A percentile compares a stretch with the other conserved stretches of the same genome.
phyloP scores from a whole-genome alignment of 768 basidiomycete species.

The Kwoniella heveanensis region DNA sequence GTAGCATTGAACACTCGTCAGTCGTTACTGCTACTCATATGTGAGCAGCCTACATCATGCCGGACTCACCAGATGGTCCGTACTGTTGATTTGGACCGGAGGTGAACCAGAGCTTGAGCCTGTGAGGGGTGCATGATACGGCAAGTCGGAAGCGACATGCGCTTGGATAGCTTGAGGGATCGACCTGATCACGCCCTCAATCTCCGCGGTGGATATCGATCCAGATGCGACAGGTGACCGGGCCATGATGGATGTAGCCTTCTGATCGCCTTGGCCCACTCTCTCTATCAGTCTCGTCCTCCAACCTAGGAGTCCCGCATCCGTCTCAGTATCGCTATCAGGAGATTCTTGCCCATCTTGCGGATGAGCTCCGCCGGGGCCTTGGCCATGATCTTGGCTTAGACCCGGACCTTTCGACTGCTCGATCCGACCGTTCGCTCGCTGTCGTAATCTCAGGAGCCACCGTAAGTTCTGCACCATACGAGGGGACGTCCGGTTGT shows the following conservation, averaged over 20 bases:
- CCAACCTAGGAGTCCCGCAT: conserved; percentile 30
- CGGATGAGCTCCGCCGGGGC: no score
- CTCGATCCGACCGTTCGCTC: conserved; percentile 11
- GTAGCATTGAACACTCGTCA: no score
- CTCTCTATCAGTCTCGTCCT: conserved; percentile 35
- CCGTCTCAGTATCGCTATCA: conserved; percentile 20
- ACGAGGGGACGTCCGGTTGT: conserved; percentile 10
- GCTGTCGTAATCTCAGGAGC: conserved; percentile 31
- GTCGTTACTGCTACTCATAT: no score
- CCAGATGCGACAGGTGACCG: conserved; percentile 7
- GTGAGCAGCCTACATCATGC: no score
- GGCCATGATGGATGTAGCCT: conserved; percentile 10
- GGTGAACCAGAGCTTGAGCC: conserved; percentile 11
- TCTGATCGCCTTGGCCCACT: conserved; percentile 11
- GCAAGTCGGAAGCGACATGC: conserved; percentile 12
- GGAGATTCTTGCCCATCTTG: neutral
- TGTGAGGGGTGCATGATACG: neutral
- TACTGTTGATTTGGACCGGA: conserved; percentile 7
- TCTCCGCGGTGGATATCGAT: neutral
- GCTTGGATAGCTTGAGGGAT: conserved; percentile 14
- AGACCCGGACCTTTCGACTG: neutral
- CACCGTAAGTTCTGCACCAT: conserved; percentile 31
- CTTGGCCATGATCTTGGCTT: conserved; percentile 4
- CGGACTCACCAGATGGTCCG: conserved; percentile 24
- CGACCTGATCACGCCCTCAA: conserved; percentile 13